Base-by-base conservation (phyloP, 1,139 yeast species). In the Yamadazyma songkhlaensis region DNA sequence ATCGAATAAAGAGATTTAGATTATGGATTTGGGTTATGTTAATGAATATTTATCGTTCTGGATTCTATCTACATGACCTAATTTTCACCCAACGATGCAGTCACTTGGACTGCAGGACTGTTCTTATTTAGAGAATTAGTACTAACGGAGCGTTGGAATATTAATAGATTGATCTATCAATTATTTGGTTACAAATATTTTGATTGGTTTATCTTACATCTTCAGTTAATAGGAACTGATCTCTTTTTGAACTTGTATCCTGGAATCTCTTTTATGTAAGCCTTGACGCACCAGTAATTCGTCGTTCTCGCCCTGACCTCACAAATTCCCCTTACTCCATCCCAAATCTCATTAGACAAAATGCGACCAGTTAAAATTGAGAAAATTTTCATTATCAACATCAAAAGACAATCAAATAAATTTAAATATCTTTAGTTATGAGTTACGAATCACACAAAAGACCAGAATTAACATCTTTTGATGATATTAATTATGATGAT, bases 381-480 rank as follows among this genome's bases (percentile, higher is more conserved):
- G 36, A 34, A 34, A 34, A 34, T 34, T 34, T 34, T 34, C 23
- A 26, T 29, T 33, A 40, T 44, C 42, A 43, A 43, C 45, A 30
- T 15, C 14, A 8, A 35, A 64, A 71, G 60, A 31, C 58, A 67
- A 50, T 61, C 60, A 12, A 23, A 13, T 17, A 20, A 20, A 13
- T 4, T 9, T 43, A 59, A 59, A 30, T 9, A 9, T 17, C 20
- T 17, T 17, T 13, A 11, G 10, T 25, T 9, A 33, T 21, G 29
- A 27, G 31, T 45, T 71, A 70, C 59, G 66, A 59, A 35, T 68
- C 68, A 60, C 85, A 83, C 62, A 63, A 65, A 52, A 77, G 87
- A 64, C 82, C 87, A 37, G 87, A 83, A 51, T 72, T 79, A 53
- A 92, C 84, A 45, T 85, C 95, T 29, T 86, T 86, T 55, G 95